A percentile compares a stretch with the other conserved stretches of the same genome.
These are phyloP conservation scores for Oldenlandia corymbosa DNA, from an alignment of 257 asterid genomes.

Conservation along the genomic window DNA sequence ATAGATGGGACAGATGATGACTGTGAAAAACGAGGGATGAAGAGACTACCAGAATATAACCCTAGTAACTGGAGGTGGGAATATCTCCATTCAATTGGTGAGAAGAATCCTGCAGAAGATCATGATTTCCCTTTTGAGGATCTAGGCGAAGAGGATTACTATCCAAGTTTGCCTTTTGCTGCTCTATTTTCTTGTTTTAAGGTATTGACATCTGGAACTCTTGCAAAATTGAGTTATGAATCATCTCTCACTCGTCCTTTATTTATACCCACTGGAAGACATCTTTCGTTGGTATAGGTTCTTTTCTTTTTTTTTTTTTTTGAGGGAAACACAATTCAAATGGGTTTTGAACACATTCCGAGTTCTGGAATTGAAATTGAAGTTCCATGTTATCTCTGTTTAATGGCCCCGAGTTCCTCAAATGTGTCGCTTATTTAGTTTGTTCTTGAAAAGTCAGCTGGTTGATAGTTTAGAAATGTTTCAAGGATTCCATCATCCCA, in stretches of 20 bases:
- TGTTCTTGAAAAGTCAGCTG: background rate
- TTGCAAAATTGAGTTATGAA: background rate
- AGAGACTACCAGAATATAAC: slow-evolving; percentile 60
- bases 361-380: too few relatives aligned
- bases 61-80: slow-evolving; percentile 66
- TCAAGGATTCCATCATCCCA: background rate
- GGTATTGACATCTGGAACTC: slow-evolving; percentile 37
- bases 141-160: slow-evolving; percentile 79
- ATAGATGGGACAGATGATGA: slow-evolving; percentile 59
- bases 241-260: background rate
- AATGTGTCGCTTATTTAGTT: too few relatives aligned
- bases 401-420: too few relatives aligned
- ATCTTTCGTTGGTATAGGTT: background rate
- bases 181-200: slow-evolving; percentile 88
- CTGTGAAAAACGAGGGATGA: slow-evolving; percentile 83
- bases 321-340: background rate
- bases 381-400: background rate
- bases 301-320: background rate
- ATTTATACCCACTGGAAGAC: background rate
- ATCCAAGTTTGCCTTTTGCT: slow-evolving; percentile 89
- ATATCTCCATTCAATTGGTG: slow-evolving; percentile 52
- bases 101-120: slow-evolving; percentile 36
- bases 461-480: background rate
- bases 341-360: background rate
- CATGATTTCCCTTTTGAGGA: slow-evolving; percentile 68